Evolutionary conservation across 371 early-diverging fungal species (phyloP), one percentile per base, ranked within the genome.

Genomic region (Batrachochytrium dendrobatidis): DNA sequence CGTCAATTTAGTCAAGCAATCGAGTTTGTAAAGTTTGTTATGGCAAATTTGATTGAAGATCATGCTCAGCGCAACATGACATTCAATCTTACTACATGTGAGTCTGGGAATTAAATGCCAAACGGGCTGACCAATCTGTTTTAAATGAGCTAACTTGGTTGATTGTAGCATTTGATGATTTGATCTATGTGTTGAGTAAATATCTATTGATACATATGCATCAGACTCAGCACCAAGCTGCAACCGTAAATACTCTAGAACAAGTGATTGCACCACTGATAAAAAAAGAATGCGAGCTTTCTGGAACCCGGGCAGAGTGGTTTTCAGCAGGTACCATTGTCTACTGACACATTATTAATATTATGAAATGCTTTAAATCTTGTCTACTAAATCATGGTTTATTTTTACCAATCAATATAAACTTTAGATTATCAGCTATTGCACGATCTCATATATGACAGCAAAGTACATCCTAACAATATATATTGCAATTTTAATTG

Each of bases 121-220:
- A 39, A 39, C 39, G 0, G 22, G 18, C 24, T 20, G 45, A 55
- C 34, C 50, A 22, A 20, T 34, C 24, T 32, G 22, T 34, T 17
- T 25, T 20, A 26, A 22, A 30, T 32, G 18, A 25, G 39, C 33
- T 18, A 26, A 22, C 6, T 50, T 26, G 17, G 3, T 18, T 5
- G 44, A 17, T 26, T 20, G 22, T 46, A 64, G 71, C 68, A 8
- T 62, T 71, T 29, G 75, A 68, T 8, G 72, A 72, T 29, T 48
- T 72, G 1, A 28, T 66, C 18, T 72, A 67, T 46, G 67, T 72
- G 3, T 26, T 70, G 12, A 34, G 53, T 30, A 75, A 72, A 45
- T 68, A 64, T 55, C 15, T 65, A 51, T 59, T 49, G 24, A 53
- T 70, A 30, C 39, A 58, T 25, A 32, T 63, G 34, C 46, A 46